These are phyloP conservation scores for Metschnikowia aberdeeniae DNA, from an alignment of 805 yeast species.

Conservation along the genomic window DNA sequence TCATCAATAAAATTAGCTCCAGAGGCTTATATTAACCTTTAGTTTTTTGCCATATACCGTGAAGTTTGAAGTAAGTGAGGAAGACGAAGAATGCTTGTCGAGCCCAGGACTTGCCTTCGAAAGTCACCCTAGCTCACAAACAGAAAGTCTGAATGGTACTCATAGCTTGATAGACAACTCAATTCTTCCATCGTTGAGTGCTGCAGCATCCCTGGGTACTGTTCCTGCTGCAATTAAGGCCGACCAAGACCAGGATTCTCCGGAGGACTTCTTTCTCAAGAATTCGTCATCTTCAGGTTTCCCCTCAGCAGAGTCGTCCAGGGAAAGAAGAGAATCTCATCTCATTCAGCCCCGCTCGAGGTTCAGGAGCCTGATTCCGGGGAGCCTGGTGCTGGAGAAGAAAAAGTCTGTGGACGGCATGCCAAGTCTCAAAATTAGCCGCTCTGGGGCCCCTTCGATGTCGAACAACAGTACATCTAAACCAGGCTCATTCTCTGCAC, in stretches of 20 bases:
- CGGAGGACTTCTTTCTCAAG: constrained; percentile 50
- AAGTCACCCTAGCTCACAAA: neutral
- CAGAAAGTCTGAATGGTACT: neutral
- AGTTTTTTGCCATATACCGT: constrained; percentile 73
- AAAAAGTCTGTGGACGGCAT: constrained; percentile 32
- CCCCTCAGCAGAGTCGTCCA: constrained; percentile 20
- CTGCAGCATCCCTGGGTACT: constrained; percentile 23
- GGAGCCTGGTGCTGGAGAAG: constrained; percentile 34
- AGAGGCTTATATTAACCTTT: constrained; percentile 16
- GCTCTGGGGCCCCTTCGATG: constrained; percentile 19
- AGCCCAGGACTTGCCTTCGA: neutral
- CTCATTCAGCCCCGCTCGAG: constrained; percentile 46
- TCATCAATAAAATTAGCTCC: constrained; percentile 11
- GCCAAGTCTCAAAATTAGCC: constrained; percentile 33
- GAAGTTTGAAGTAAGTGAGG: constrained; percentile 47
- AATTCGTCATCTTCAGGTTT: constrained; percentile 19
- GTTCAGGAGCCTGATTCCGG: constrained; percentile 22
- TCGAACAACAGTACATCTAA: constrained; percentile 15
- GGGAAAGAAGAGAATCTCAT: constrained; percentile 28
- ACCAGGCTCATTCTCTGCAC: constrained; percentile 9
- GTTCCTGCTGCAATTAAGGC: constrained; percentile 19
- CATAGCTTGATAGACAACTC: constrained; percentile 18
- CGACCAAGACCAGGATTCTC: constrained; percentile 30
- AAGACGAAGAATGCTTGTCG: constrained; percentile 7
- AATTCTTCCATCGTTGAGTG: constrained; percentile 35